Conservation (phyloP, 352 stramenopile species). For the Globisporangium rhizosaccharum region DNA sequence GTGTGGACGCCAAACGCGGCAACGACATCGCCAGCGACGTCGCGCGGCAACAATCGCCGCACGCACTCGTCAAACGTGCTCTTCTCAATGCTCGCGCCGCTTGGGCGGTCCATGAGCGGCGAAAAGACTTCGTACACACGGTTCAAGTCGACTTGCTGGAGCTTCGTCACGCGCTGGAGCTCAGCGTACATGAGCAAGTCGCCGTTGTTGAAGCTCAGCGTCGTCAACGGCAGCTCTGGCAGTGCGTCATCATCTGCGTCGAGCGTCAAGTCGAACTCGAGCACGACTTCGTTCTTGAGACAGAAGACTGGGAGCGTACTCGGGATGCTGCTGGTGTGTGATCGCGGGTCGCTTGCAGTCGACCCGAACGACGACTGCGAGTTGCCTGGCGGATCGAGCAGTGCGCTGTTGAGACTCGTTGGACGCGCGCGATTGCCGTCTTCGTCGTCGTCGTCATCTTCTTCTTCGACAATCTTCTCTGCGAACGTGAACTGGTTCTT, state of each 20-base stretch:
- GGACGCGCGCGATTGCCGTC: not conserved
- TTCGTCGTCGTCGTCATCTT: conserved; percentile 57
- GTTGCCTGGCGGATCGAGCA: conserved; percentile 9
- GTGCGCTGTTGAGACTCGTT: conserved; percentile 5
- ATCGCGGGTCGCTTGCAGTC: conserved; percentile 44
- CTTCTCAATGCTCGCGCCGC: conserved; percentile 69
- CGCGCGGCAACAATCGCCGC: conserved; percentile 43
- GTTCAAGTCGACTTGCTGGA: conserved; percentile 64
- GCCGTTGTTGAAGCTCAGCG: conserved; percentile 75
- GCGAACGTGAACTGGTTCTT: conserved; percentile 57
- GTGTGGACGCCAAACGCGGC: conserved; percentile 56
- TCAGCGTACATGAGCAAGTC: conserved; percentile 81
- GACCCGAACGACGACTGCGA: conserved; percentile 46
- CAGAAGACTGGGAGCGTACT: conserved; percentile 63
- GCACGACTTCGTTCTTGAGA: conserved; percentile 79
- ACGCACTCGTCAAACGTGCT: conserved; percentile 75
- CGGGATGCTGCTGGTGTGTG: conserved; percentile 42
- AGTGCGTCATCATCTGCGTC: conserved; percentile 57
- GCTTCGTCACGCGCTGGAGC: conserved; percentile 65
- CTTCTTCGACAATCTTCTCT: conserved; percentile 60
- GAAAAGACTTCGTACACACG: conserved; percentile 70
- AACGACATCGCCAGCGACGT: conserved; percentile 47
- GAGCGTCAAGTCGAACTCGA: conserved; percentile 79
- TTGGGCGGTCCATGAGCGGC: conserved; percentile 50
- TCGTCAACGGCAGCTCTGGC: conserved; percentile 59